These are phyloP conservation scores for Elsinoe necatrix DNA, from an alignment of 2,329 filamentous ascomycete genomes.

Conservation along the genomic window DNA sequence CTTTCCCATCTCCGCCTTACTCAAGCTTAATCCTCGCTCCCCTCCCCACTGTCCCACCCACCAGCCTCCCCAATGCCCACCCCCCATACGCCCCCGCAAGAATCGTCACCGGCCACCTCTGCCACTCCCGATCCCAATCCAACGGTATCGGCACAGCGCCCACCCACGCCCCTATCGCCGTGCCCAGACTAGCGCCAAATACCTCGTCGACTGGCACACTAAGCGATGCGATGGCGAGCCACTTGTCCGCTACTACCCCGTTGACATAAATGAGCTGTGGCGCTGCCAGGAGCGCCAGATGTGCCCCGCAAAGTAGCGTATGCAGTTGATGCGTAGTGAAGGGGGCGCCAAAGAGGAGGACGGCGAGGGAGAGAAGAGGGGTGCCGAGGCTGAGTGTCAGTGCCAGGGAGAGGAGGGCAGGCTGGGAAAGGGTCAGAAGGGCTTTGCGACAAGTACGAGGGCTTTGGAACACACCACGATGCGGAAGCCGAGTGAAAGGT, in stretches of 20 bases:
- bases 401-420: constrained; percentile 60
- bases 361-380: constrained; percentile 50
- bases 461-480: constrained; percentile 34
- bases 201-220: constrained; percentile 71
- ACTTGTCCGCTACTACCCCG: constrained; percentile 63
- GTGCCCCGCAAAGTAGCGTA: constrained; percentile 70
- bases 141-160: constrained; percentile 91
- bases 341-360: constrained; percentile 87
- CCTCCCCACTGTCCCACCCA: constrained; percentile 44
- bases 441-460: background rate
- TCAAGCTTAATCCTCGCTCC: constrained; percentile 40
- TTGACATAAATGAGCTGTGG: constrained; percentile 80
- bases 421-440: constrained; percentile 38
- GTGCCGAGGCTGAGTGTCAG: constrained; percentile 48
- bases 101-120: constrained; percentile 93
- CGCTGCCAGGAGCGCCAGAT: constrained; percentile 69
- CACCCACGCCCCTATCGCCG: constrained; percentile 75
- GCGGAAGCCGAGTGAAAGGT: constrained; percentile 32
- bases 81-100: constrained; percentile 74
- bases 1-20: constrained; percentile 20
- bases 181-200: constrained; percentile 73
- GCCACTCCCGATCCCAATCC: constrained; percentile 99
- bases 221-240: constrained; percentile 61
- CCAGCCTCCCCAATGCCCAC: constrained; percentile 59
- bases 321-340: constrained; percentile 70